These are phyloP conservation scores for Pestalotiopsis sp. DNA, from an alignment of 2,329 filamentous ascomycete genomes.

Conservation along the genomic window DNA sequence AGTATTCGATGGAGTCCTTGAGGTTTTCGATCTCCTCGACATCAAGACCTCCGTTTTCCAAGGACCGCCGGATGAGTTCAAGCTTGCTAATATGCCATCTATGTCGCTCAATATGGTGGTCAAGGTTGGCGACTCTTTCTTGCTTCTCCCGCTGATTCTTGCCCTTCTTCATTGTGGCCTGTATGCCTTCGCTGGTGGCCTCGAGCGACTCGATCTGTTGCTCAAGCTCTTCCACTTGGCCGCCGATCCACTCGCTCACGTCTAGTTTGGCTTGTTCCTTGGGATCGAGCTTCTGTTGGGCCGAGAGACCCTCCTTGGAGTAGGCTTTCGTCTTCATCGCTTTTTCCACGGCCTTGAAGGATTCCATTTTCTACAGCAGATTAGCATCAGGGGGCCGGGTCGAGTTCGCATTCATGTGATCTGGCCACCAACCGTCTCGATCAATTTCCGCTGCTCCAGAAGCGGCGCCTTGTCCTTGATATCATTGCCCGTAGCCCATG, in stretches of 20 bases:
- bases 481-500: conserved; percentile 97
- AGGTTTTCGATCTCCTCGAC: conserved; percentile 84
- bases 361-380: conserved; percentile 86
- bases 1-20: conserved; percentile 92
- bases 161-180: conserved; percentile 90
- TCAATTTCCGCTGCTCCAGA: conserved; percentile 90
- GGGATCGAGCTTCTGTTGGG: conserved; percentile 92
- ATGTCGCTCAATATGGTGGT: conserved; percentile 83
- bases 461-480: conserved; percentile 99
- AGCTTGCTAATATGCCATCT: conserved; percentile 96
- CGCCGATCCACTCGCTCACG: conserved; percentile 80
- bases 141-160: conserved; percentile 85
- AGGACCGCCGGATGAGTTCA: conserved; percentile 83
- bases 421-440: conserved; percentile 79
- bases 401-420: not conserved
- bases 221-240: conserved; percentile 89
- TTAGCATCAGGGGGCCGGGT: conserved; percentile 3
- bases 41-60: conserved; percentile 93
- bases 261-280: conserved; percentile 95
- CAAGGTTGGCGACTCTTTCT: conserved; percentile 86
- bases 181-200: conserved; percentile 84
- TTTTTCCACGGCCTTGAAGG: conserved; percentile 99
- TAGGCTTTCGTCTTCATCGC: conserved; percentile 99
- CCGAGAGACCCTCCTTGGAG: conserved; percentile 94
- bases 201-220: conserved; percentile 92